Evolutionary conservation across 805 yeast species (phyloP), one percentile per base, ranked within the genome.

Genomic region (Wickerhamiella allomyrinae): DNA sequence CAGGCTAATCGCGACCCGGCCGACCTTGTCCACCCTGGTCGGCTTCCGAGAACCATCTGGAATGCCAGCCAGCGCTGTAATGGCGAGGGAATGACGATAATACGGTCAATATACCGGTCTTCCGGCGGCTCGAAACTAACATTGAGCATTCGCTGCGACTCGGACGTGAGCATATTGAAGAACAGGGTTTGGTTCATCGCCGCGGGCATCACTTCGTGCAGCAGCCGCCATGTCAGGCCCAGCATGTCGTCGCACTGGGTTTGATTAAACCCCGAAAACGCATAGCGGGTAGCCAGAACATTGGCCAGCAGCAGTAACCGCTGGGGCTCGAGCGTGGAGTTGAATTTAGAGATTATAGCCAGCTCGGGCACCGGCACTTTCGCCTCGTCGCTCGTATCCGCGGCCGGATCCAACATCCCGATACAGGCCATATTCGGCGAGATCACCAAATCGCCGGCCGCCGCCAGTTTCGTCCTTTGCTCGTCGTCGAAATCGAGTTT

Each of bases 71-170:
- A 61, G 41, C 79, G 70, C 53, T 83, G 94, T 41, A 82, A 65
- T 1, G 55, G 53, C 1, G 91, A 85, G 10, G 89, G 89, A 51
- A 77, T 77, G 15, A 78, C 77, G 31, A 84, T 61, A 46, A 83
- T 64, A 53, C 78, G 77, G 53, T 84, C 95, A 2, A 80, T 76
- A 39, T 77, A 45, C 17, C 53, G 54, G 42, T 83, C 94, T 41
- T 75, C 73, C 7, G 77, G 70, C 38, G 76, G 73, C 53, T 79
- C 82, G 41, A 84, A 66, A 24, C 76, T 74, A 52, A 84, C 77
- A 52, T 76, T 79, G 46, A 85, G 70, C 1, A 91, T 77, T n/a
- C 76, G 61, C 54, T 84, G 93, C 2, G 78, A 68, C 55, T 85
- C 94, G 42, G 71, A 65, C 14, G 79, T 56, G 2, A 79, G 59